Base-by-base conservation (phyloP, 768 basidiomycete species). In the Hypholoma fasciculare region DNA sequence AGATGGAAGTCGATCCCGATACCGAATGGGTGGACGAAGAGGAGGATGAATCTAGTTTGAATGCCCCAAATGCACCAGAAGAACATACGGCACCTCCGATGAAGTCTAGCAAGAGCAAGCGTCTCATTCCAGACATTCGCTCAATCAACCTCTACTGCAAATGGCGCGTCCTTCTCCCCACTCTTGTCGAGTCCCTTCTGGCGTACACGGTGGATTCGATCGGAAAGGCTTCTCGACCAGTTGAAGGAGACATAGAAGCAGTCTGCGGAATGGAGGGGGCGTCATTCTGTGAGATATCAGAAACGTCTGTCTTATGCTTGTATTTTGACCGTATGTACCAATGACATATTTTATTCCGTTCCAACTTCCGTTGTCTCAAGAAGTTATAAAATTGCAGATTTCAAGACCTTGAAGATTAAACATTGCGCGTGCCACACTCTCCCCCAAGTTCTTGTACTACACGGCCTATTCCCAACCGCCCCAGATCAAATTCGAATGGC, bases 391-490 rank as follows among this genome's bases (percentile, higher is more conserved):
- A 8, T 16, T 49, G 17, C 37, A 63, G 62, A 63, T 26, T 63
- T 60, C 37, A 19, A 20, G 19, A 51, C 39, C 7, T 26, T 63
- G 8, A 20, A 14, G 6, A n/a, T 63, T 12, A 20, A 12, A 9
- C 37, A 27, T 38, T 74, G 72, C 42, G 16, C 46, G 40, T 74
- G 72, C 47, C 61, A 62, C 20, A 20, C 50, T 3, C 36, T 67
- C 1, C 19, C 64, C 0, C 60, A 70, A 16, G 59, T 66, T 1
- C 71, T 76, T 0, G 59, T 76, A 6, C 38, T 53, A 8, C 50
- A 68, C 40, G 71, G 76, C 2, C 54, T 75, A 2, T 78, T 76
- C 48, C 75, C 75, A 1, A 67, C 65, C 1, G 53, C 71, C 12
- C 70, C 70, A 2, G 56, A 58, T 0, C 54, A 67, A 11, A 66